These are phyloP conservation scores for Lichtheimia hyalospora DNA, from an alignment of 371 early-diverging fungal genomes.

Conservation along the genomic window DNA sequence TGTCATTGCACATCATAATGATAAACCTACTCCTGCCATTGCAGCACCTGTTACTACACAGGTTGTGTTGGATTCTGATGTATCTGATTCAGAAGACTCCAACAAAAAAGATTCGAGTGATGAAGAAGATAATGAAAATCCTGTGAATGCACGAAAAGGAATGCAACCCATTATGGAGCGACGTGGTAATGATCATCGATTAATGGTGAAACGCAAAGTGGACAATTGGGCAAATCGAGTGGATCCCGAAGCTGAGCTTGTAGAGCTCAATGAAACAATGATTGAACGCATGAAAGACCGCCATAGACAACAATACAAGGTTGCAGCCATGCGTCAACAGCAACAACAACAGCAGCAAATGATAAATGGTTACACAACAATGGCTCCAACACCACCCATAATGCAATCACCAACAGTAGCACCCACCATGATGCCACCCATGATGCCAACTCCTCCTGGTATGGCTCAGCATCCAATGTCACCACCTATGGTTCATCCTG, in stretches of 20 bases:
- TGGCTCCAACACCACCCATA: constrained; percentile 3
- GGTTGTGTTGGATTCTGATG: constrained; percentile 42
- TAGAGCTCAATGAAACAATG: constrained; percentile 33
- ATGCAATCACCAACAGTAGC: not conserved
- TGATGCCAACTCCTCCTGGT: constrained; percentile 4
- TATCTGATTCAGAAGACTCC: constrained; percentile 34
- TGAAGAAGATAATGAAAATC: constrained; percentile 13
- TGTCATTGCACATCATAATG: not conserved
- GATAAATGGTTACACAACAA: constrained; percentile 3
- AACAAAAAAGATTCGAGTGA: constrained; percentile 15
- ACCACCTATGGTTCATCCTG: not conserved
- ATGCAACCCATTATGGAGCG: constrained; percentile 43
- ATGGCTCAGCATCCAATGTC: not conserved
- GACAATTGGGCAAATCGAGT: constrained; percentile 38
- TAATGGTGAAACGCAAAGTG: constrained; percentile 36
- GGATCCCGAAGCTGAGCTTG: constrained; percentile 30
- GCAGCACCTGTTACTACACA: constrained; percentile 17
- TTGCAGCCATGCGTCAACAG: constrained; percentile 39
- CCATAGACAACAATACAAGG: constrained; percentile 38
- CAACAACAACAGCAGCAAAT: constrained; percentile 21
- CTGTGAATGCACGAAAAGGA: constrained; percentile 17
- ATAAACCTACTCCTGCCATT: not conserved
- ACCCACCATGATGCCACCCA: not conserved
- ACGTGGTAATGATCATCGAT: constrained; percentile 33
- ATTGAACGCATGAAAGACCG: constrained; percentile 47